Evolutionary conservation across 805 yeast species (phyloP).

Genomic region (Brettanomyces sp.): DNA sequence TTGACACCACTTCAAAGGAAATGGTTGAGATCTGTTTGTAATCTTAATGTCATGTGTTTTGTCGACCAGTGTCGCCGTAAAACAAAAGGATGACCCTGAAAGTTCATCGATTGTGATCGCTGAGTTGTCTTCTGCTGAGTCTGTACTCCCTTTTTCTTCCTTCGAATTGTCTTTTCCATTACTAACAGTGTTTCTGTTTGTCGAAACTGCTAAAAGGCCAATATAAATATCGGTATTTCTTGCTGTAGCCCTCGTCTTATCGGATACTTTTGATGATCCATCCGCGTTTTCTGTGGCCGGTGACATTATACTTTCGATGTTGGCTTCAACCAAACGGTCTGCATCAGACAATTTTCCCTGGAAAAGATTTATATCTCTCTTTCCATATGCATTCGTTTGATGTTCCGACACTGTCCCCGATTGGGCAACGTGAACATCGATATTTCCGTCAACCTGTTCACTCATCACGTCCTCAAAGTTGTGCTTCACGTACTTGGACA

Average conservation of each 20-base stretch:
- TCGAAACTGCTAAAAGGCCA: conserved; percentile 24
- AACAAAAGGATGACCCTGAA: conserved; percentile 53
- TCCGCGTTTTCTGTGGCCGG: conserved; percentile 20
- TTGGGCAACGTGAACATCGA: conserved; percentile 50
- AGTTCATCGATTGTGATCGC: conserved; percentile 35
- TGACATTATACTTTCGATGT: conserved; percentile 66
- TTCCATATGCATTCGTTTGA: conserved; percentile 12
- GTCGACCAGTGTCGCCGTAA: conserved; percentile 70
- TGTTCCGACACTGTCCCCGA: conserved; percentile 26
- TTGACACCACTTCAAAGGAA: conserved; percentile 84
- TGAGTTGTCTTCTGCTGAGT: conserved; percentile 16
- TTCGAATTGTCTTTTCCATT: conserved; percentile 1
- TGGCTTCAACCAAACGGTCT: conserved; percentile 81
- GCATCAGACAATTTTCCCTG: conserved; percentile 75
- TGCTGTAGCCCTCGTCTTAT: conserved; percentile 2
- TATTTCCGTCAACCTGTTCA: conserved; percentile 69
- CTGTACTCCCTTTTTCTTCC: background rate
- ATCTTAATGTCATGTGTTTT: conserved; percentile 67
- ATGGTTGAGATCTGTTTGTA: conserved; percentile 75
- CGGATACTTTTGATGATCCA: conserved; percentile 1
- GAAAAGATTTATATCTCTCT: conserved; percentile 51
- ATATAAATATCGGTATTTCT: conserved; percentile 22
- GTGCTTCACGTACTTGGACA: conserved; percentile 37
- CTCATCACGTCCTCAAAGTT: conserved; percentile 56
- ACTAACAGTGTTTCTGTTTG: conserved; percentile 11